phyloP scores from a whole-genome alignment of 1,284 basidiomycete genomes.

The Gomphus bonarii region DNA sequence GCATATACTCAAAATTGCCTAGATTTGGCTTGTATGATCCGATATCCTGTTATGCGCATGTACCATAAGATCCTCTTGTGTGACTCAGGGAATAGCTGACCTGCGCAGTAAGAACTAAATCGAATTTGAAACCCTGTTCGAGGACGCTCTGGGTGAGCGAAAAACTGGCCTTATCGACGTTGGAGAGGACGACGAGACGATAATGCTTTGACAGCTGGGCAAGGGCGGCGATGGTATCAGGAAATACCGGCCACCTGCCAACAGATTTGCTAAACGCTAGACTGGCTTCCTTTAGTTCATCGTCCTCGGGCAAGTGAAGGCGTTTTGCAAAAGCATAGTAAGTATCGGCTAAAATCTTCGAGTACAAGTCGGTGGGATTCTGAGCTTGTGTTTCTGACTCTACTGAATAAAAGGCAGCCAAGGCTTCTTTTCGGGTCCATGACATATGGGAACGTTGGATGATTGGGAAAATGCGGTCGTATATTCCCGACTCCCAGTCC shows the following conservation, averaged over 20 bases:
- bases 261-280: constrained; percentile 47
- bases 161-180: constrained; percentile 51
- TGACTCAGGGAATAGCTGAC: not conserved
- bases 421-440: constrained; percentile 41
- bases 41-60: constrained; percentile 38
- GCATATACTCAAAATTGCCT: constrained; percentile 40
- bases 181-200: constrained; percentile 62
- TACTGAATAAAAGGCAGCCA: constrained; percentile 40
- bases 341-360: constrained; percentile 43
- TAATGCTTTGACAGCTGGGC: constrained; percentile 46
- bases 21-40: constrained; percentile 60
- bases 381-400: constrained; percentile 49
- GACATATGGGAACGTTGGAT: constrained; percentile 31
- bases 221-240: constrained; percentile 53
- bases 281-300: constrained; percentile 17
- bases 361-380: constrained; percentile 49
- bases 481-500: constrained; percentile 68
- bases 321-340: constrained; percentile 32
- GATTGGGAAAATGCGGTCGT: constrained; percentile 39
- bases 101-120: constrained; percentile 45
- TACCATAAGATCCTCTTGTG: not conserved
- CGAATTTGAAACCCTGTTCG: constrained; percentile 44
- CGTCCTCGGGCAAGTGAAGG: constrained; percentile 17
- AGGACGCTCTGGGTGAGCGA: constrained; percentile 9
- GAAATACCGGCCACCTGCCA: constrained; percentile 51